These are phyloP conservation scores for Endocalyx cinctus DNA, from an alignment of 2,329 filamentous ascomycete species.

Conservation along the genomic window DNA sequence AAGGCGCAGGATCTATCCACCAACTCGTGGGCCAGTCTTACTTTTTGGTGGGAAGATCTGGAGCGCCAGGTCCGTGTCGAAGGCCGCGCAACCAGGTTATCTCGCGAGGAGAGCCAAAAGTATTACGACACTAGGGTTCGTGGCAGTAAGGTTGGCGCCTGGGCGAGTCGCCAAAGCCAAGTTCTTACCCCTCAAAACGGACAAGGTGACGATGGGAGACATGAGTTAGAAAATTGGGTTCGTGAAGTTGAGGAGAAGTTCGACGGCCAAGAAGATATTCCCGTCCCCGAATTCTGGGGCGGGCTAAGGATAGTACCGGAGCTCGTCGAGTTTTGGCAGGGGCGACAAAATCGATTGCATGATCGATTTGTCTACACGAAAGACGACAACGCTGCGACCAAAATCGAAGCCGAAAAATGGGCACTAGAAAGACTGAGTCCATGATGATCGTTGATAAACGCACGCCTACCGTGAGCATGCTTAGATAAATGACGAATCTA, in stretches of 20 bases:
- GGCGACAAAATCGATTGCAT: slow-evolving; percentile 81
- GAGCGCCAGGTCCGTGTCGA: slow-evolving; percentile 92
- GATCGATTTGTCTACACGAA: slow-evolving; percentile 86
- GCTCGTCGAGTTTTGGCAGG: slow-evolving; percentile 94
- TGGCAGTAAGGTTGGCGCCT: slow-evolving; percentile 81
- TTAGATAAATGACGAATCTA: slow-evolving; percentile 2
- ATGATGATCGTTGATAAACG: slow-evolving; percentile 27
- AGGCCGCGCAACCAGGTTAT: slow-evolving; percentile 64
- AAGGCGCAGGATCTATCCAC: slow-evolving; percentile 63
- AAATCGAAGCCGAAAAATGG: slow-evolving; percentile 49
- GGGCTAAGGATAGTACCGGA: slow-evolving; percentile 82
- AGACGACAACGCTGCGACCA: slow-evolving; percentile 37
- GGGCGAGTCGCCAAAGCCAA: slow-evolving; percentile 85
- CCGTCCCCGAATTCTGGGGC: slow-evolving; percentile 92
- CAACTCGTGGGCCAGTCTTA: slow-evolving; percentile 77
- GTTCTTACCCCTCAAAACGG: slow-evolving; percentile 50
- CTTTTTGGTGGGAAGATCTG: slow-evolving; percentile 83
- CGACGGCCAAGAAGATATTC: slow-evolving; percentile 71
- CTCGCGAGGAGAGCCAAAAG: slow-evolving; percentile 63
- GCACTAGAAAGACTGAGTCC: slow-evolving; percentile 70
- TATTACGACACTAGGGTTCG: slow-evolving; percentile 68
- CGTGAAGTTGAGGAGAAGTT: slow-evolving; percentile 72
- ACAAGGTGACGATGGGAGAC: slow-evolving; percentile 58
- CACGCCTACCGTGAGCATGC: neutral
- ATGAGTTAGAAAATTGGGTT: slow-evolving; percentile 72